A percentile compares a stretch with the other conserved stretches of the same genome.
Conservation (phyloP, 1,284 basidiomycete species). For the Cutaneotrichosporon sp. region DNA sequence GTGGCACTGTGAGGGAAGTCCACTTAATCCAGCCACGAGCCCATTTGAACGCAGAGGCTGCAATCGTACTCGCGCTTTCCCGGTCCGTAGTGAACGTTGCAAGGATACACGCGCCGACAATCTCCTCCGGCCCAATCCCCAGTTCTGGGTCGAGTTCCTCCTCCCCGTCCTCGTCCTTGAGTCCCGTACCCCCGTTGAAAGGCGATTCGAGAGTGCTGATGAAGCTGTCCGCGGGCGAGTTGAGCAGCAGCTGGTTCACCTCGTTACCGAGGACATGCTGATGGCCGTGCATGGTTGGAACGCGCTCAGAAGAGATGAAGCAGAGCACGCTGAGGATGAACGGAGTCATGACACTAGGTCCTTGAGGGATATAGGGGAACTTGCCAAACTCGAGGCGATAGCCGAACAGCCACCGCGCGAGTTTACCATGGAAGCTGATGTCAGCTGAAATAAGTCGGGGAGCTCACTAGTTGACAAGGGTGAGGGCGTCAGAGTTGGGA, state of each 20-base stretch:
- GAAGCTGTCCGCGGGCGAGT: conserved; percentile 35
- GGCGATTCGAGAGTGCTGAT: conserved; percentile 16
- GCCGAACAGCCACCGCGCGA: conserved; percentile 38
- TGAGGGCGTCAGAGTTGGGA: conserved; percentile 22
- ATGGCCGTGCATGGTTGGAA: conserved; percentile 24
- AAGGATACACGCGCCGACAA: conserved; percentile 37
- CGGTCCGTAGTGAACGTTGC: conserved; percentile 36
- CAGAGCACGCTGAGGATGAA: conserved; percentile 42
- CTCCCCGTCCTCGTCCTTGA: conserved; percentile 21
- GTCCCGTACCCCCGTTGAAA: conserved; percentile 11
- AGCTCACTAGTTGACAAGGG: conserved; percentile 38
- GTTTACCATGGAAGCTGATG: conserved; percentile 32
- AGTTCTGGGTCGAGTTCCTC: conserved; percentile 39
- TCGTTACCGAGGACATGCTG: conserved; percentile 24
- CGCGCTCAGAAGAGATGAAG: conserved; percentile 36
- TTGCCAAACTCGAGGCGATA: conserved; percentile 34
- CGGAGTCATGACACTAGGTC: conserved; percentile 38
- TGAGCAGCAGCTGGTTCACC: conserved; percentile 28
- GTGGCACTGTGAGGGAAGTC: conserved; percentile 16
- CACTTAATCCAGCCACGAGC: conserved; percentile 42
- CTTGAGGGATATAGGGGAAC: conserved; percentile 41
- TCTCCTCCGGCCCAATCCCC: conserved; percentile 47
- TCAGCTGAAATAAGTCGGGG: not conserved
- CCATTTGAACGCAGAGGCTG: conserved; percentile 39
- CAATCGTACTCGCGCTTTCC: conserved; percentile 31